These are phyloP conservation scores for Apiotrichum akiyoshidainum DNA, from an alignment of 1,284 basidiomycete species.

Conservation along the genomic window DNA sequence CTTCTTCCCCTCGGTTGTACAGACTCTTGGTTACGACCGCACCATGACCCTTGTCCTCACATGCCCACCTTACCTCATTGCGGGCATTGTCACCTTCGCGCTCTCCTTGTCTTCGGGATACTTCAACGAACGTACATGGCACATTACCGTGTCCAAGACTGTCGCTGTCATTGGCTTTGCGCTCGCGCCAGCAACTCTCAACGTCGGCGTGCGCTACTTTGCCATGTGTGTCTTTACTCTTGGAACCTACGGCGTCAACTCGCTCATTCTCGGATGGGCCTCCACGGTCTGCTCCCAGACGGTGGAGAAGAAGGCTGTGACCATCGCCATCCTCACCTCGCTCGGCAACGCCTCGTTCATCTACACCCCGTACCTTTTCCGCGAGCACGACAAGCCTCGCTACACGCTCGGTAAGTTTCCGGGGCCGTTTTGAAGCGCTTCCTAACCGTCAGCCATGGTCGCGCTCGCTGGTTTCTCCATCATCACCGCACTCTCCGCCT, in stretches of 20 bases:
- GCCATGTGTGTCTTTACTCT: slow-evolving; percentile 37
- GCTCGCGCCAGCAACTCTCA: slow-evolving; percentile 31
- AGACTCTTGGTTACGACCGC: slow-evolving; percentile 38
- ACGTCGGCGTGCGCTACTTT: slow-evolving; percentile 34
- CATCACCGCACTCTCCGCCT: slow-evolving; percentile 14
- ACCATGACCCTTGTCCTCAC: slow-evolving; percentile 47
- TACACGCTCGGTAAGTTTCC: slow-evolving; percentile 12
- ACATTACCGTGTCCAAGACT: slow-evolving; percentile 29
- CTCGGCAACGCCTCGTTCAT: slow-evolving; percentile 26
- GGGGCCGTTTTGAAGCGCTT: too few relatives aligned
- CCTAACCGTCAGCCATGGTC: slow-evolving; percentile 8
- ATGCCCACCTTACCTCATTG: slow-evolving; percentile 43
- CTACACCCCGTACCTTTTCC: slow-evolving; percentile 40
- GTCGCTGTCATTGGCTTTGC: slow-evolving; percentile 36
- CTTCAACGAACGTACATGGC: slow-evolving; percentile 29
- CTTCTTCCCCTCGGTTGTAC: slow-evolving; percentile 35
- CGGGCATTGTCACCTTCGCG: slow-evolving; percentile 25
- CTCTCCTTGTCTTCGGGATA: slow-evolving; percentile 31
- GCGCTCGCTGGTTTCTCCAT: slow-evolving; percentile 27
- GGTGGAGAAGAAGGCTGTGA: slow-evolving; percentile 30
- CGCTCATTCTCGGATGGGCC: slow-evolving; percentile 39
- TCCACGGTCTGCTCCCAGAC: slow-evolving; percentile 34
- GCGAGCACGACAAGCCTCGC: slow-evolving; percentile 24
- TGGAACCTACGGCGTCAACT: slow-evolving; percentile 31
- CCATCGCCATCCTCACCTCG: slow-evolving; percentile 34